Conservation (phyloP, 2,329 filamentous ascomycete genomes). For the Fusarium proliferatum region DNA sequence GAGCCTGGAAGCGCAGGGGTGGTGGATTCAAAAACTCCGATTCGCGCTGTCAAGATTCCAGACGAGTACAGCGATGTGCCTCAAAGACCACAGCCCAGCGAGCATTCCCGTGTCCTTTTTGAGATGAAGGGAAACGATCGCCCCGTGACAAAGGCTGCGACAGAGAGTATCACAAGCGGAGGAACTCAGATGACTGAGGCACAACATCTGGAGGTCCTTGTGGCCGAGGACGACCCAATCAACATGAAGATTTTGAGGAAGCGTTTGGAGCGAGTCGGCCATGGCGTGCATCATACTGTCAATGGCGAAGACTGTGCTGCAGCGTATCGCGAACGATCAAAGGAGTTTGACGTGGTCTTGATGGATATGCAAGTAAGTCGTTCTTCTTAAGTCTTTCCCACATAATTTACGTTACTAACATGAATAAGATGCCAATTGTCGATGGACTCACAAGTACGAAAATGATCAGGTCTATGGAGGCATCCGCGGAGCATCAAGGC, state of each 20-base stretch:
- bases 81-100: constrained; percentile 42
- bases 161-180: constrained; percentile 42
- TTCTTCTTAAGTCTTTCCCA: neutral
- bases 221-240: constrained; percentile 90
- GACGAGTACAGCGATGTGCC: constrained; percentile 58
- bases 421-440: constrained; percentile 86
- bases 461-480: constrained; percentile 82
- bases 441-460: constrained; percentile 85
- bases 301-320: constrained; percentile 88
- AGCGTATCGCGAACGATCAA: constrained; percentile 72
- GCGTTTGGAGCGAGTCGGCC: constrained; percentile 79
- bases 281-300: constrained; percentile 76
- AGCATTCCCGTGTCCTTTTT: constrained; percentile 53
- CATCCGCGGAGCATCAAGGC: constrained; percentile 56
- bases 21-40: constrained; percentile 57
- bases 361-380: constrained; percentile 90
- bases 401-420: neutral
- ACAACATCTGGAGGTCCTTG: constrained; percentile 69
- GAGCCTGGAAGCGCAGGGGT: constrained; percentile 54
- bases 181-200: constrained; percentile 34
- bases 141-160: constrained; percentile 7
- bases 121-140: constrained; percentile 49
- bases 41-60: constrained; percentile 60
- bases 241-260: constrained; percentile 87
- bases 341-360: constrained; percentile 79